Base-by-base conservation (phyloP, 2,329 filamentous ascomycete species). In the Epichloe sylvatica region DNA sequence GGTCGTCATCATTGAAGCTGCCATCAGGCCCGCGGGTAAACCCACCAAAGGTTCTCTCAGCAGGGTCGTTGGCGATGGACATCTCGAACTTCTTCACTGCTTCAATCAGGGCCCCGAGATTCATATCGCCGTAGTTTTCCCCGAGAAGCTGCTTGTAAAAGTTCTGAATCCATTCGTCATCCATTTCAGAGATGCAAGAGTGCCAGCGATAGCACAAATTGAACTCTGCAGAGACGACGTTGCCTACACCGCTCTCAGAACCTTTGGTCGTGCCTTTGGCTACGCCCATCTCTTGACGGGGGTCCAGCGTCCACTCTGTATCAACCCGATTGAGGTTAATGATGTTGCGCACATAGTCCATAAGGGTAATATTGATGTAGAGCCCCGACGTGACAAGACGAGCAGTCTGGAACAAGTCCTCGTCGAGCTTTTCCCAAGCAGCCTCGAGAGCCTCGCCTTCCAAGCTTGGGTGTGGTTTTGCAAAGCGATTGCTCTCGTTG, bases 171-270 rank as follows among this genome's bases (percentile, higher is more conserved):
- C 87, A 94, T 55, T 81, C 74, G 60, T 92, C 87, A 58, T 94
- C 88, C 54, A 78, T 80, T 42, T 62, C 60, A 21, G 64, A 78
- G 57, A 92, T 85, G 56, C 83, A 81, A 3, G 86, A 87, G 68
- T 94, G 87, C 86, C 87, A 94, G 54, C 87, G 76, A 64, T 94
- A 94, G 56, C 85, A 84, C 9, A 94, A 73, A 61, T 92, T 94
- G 72, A 94, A 94, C 68, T 94, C 88, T 3, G 84, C 86, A 0
- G 86, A 91, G 5, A 91, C 86, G 55, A 84, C 81, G 59, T 92
- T 94, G 46, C 88, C 88, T 0, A 84, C 78, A 40, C 86, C 88
- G 23, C 80, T 74, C 42, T 85, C 79, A 0, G 83, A 77, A 0
- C 78, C 76, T 2, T 75, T 64, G 34, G 73, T 71, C 8, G 72